Conservation (phyloP, 257 asterid species). For the Euphrasia confusa region DNA sequence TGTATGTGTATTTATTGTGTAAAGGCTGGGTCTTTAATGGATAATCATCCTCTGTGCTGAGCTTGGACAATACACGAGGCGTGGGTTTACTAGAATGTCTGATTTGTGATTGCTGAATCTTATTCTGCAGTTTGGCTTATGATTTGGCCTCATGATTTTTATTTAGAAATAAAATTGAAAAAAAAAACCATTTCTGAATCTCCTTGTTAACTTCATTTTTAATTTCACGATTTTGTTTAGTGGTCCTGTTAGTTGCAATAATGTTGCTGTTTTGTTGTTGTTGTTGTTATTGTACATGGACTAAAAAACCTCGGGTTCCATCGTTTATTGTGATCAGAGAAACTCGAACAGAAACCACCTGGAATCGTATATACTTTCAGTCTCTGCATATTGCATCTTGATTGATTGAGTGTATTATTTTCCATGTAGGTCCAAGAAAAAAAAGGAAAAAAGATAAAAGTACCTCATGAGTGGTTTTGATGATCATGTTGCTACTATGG, state of each 20-base stretch:
- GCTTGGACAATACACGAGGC: no score
- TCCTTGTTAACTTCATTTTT: no score
- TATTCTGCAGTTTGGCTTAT: no score
- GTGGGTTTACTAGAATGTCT: no score
- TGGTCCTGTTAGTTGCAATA: no score
- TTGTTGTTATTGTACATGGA: not conserved
- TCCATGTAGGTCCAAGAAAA: not conserved
- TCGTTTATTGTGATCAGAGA: not conserved
- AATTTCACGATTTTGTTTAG: no score
- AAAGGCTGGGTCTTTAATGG: no score
- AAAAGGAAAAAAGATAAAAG: not conserved
- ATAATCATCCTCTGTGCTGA: no score
- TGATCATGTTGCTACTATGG: constrained; percentile 56
- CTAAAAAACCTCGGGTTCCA: not conserved
- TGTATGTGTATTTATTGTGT: not conserved
- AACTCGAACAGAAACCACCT: not conserved
- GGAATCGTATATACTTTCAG: not conserved
- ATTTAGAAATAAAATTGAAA: no score
- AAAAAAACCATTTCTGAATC: not conserved
- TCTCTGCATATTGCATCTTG: not conserved
- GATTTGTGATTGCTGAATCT: not conserved
- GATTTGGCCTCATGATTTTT: no score
- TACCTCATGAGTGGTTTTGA: constrained; percentile 55
- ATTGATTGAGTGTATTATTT: not conserved
- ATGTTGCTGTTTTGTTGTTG: not conserved